Evolutionary conservation across 257 asterid genomes (phyloP), one percentile per base, ranked within the genome.

Genomic region (Mentha longifolia): DNA sequence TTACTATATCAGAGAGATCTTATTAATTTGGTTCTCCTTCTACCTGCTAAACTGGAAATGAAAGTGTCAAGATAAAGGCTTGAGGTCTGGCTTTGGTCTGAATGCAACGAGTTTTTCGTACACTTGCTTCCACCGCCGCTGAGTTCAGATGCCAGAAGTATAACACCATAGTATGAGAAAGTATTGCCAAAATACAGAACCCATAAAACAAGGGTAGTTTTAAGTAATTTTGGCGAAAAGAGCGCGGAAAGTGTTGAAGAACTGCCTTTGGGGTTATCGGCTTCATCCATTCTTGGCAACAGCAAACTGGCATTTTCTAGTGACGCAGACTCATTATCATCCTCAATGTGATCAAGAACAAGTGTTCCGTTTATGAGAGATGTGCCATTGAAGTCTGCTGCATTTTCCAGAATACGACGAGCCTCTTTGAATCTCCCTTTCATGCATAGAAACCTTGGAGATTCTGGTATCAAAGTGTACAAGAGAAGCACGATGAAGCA

Each of bases 21-120:
- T 30, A 0, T 10, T 73, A n/a, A n/a, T n/a, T n/a, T n/a, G n/a
- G n/a, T n/a, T n/a, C n/a, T n/a, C n/a, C n/a, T n/a, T n/a, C n/a
- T 79, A 91, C 97, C 96, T 81, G 96, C 97, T 66, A 91, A 78
- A 81, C 84, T 88, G 66, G 89, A 88, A 28, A 88, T 65, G 60
- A 87, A 83, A 41, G 87, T 89, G 66, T 85, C 89, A 8, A 73
- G 64, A 54, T 91, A 91, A 72, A 88, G 86, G 74, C 82, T 84
- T 55, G 75, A 31, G 30, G 73, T 74, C 51, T 62, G 70, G 35
- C 65, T 77, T 59, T 25, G 76, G 16, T 42, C 52, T 3, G 68
- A 50, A 57, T 60, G 79, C 79, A 71, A 61, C 17, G 58, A 67
- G 65, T 28, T 61, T 33, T 74, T 20, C 7, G 71, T 56, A 74